Conservation (phyloP, 805 yeast species). For the Teunomyces atbi region DNA sequence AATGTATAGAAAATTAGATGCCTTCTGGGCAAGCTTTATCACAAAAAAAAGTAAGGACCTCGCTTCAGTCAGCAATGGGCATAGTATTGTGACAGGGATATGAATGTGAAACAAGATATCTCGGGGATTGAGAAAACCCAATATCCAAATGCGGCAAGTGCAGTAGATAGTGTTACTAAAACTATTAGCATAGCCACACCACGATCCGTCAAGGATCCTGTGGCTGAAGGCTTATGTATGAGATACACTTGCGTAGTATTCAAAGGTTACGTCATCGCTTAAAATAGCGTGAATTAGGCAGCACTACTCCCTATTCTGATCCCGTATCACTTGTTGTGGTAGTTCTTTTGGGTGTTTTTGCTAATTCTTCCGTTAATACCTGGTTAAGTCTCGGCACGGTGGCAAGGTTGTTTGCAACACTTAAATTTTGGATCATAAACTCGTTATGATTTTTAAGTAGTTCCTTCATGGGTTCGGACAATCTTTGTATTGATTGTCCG, state of each 20-base stretch:
- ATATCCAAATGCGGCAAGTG: background rate
- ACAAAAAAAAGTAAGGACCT: no score
- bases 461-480: constrained; percentile 25
- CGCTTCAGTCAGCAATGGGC: no score
- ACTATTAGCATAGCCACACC: background rate
- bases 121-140: background rate
- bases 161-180: background rate
- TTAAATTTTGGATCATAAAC: constrained; percentile 26
- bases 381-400: constrained; percentile 11
- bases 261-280: no score
- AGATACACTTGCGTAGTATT: no score
- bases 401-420: constrained; percentile 24
- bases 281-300: no score
- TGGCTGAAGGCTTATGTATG: background rate
- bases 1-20: no score
- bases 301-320: no score
- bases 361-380: constrained; percentile 1
- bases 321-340: no score
- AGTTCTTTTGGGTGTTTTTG: background rate
- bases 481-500: constrained; percentile 18
- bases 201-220: background rate
- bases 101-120: no score
- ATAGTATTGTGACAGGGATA: no score
- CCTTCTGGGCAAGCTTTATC: no score
- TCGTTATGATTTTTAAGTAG: constrained; percentile 29